These are phyloP conservation scores for Magnaporthiopsis poae DNA, from an alignment of 2,329 filamentous ascomycete species.

Conservation along the genomic window DNA sequence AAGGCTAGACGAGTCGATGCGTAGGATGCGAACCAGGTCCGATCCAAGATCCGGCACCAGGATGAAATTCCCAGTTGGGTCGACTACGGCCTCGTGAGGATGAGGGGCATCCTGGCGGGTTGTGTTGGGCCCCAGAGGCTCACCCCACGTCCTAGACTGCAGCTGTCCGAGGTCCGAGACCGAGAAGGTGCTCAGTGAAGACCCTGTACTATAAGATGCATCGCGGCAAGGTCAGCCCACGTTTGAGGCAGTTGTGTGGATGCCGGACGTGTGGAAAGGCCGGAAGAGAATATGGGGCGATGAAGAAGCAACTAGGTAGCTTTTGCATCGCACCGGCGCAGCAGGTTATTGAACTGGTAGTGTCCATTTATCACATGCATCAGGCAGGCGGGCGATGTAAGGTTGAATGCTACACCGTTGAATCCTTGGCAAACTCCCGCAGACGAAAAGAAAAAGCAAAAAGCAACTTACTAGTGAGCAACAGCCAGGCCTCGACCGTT, in stretches of 20 bases:
- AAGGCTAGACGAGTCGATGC: constrained; percentile 35
- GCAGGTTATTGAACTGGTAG: background rate
- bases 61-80: constrained; percentile 54
- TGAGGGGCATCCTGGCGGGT: constrained; percentile 48
- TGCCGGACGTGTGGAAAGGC: no score
- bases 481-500: constrained; percentile 30
- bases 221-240: background rate
- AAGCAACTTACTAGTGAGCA: constrained; percentile 34
- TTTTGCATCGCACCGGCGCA: background rate
- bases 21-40: constrained; percentile 50
- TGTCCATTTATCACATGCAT: background rate
- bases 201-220: constrained; percentile 23
- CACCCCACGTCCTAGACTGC: constrained; percentile 29
- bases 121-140: constrained; percentile 26
- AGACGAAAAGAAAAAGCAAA: background rate
- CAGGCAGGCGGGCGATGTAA: background rate
- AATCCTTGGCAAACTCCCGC: no score
- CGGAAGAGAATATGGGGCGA: no score
- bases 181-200: constrained; percentile 35
- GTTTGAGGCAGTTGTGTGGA: background rate
- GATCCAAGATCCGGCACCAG: constrained; percentile 57
- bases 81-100: constrained; percentile 55
- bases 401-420: background rate
- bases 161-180: constrained; percentile 29
- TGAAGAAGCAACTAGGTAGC: background rate